Base-by-base conservation (phyloP, 2,329 filamentous ascomycete species). In the Plectosphaerella cucumerina region DNA sequence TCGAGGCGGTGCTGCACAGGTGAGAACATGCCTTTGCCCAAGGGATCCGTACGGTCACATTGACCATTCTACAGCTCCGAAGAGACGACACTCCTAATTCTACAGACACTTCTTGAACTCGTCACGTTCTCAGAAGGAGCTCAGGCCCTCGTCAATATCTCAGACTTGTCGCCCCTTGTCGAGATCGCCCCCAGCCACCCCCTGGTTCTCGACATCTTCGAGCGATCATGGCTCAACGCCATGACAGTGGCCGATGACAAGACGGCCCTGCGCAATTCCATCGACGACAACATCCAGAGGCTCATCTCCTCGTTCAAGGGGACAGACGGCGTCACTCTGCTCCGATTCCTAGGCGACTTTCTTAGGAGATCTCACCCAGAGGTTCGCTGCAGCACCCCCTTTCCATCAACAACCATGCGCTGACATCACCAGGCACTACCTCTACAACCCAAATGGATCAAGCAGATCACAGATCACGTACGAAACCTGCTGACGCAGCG, bases 261-360 rank as follows among this genome's bases (percentile, higher is more conserved):
- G 49, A 35, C 52, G n/a, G 35, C 53, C 21, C 52, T 76, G 34
- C 57, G 60, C 34, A 44, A 49, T 11, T 75, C 73, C 53, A 71
- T 86, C 41, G 70, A 81, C 55, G 53, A 60, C 12, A 71, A 71
- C 3, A 67, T 86, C 4, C 69, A 72, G 34, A 64, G 62, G 9
- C 69, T 86, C 3, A 69, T 78, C 6, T 68, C 75, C 8, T 74
- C 75, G 0, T 86, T 84, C 59, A 76, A 71, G 35, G 76, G 75
- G 11, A 85, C 82, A 10, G 81, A 86, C 60, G 80, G 74, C 5
- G 78, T 82, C 4, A 85, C 80, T 0, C 68, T 86, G 4, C 66
- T 86, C 3, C 70, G 70, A 37, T 85, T 85, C 58, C 58, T 84
- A n/a, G 77, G 74, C 15, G 67, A 69, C 42, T 67, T 83, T 43